Evolutionary conservation across 352 stramenopile species (phyloP).

Genomic region (Globisporangium solare): DNA sequence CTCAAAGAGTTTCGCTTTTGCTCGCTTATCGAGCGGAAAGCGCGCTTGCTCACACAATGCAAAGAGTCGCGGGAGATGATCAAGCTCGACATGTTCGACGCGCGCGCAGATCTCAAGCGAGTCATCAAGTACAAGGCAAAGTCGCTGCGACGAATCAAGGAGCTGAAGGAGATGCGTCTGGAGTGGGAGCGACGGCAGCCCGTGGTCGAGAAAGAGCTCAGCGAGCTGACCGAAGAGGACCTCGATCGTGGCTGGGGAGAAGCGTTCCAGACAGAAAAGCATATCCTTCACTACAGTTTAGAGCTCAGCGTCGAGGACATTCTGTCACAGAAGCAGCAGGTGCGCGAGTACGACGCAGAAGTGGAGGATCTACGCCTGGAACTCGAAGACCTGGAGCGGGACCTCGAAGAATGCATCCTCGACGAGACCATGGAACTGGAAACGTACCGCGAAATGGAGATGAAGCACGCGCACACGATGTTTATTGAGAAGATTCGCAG

Average conservation of each 20-base stretch:
- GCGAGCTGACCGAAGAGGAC: slow-evolving; percentile 57
- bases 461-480: slow-evolving; percentile 35
- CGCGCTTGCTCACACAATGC: slow-evolving; percentile 35
- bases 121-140: slow-evolving; percentile 78
- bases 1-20: slow-evolving; percentile 68
- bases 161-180: slow-evolving; percentile 73
- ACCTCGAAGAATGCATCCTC: slow-evolving; percentile 64
- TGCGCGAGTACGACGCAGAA: slow-evolving; percentile 65
- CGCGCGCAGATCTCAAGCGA: slow-evolving; percentile 50
- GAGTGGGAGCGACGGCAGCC: slow-evolving; percentile 79
- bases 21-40: slow-evolving; percentile 60
- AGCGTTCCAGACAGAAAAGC: slow-evolving; percentile 74
- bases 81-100: slow-evolving; percentile 66
- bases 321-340: slow-evolving; percentile 45
- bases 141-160: slow-evolving; percentile 57
- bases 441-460: slow-evolving; percentile 49
- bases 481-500: slow-evolving; percentile 33
- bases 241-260: slow-evolving; percentile 73
- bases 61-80: slow-evolving; percentile 68
- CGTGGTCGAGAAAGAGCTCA: slow-evolving; percentile 67
- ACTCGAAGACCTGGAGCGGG: slow-evolving; percentile 74
- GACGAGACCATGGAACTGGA: slow-evolving; percentile 64
- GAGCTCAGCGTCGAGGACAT: slow-evolving; percentile 81
- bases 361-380: slow-evolving; percentile 69
- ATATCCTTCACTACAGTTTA: slow-evolving; percentile 59